Base-by-base conservation (phyloP, 208 protist species). In the Crithidia expoeki region DNA sequence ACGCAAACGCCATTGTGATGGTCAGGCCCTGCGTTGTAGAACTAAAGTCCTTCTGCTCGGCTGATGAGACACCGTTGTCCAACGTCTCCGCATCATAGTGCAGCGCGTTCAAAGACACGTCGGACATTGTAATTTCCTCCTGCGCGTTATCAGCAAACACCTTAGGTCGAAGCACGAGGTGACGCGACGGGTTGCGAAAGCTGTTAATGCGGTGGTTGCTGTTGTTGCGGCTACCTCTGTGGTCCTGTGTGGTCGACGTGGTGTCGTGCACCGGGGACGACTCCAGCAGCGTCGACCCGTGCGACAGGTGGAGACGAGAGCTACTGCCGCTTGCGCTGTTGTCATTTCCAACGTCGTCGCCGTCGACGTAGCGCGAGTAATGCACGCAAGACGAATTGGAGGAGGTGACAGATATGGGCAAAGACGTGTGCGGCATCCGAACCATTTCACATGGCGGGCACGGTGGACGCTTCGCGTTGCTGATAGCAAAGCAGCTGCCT, bases 1-100 rank as follows among this genome's bases (percentile, higher is more conserved):
- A 49, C 5, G 58, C 56, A 23, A 61, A 49, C 2, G 42, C 42
- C 58, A 64, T 40, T 10, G 60, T 44, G n/a, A 55, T 14, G 42
- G 60, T 32, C n/a, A 66, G 30, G 0, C 60, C 46, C 32, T 55
- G 60, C 28, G 46, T 38, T 17, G 46, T 32, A 0, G 58, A 50
- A 23, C 23, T 14, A 5, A 21, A n/a, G 23, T n/a, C 36, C 11
- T 23, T 38, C 30, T 3, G 3, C 30, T 38, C 30, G 5, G 25
- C 14, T 30, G 14, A 23, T 30, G n/a, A n/a, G 10, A 21, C 12
- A 14, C 12, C 11, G 2, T n/a, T n/a, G n/a, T n/a, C n/a, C n/a
- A n/a, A n/a, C 7, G n/a, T 4, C 2, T 49, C 33, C 16, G 23
- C 7, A 33, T 44, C 33, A 2, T 17, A 4, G 17, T 50, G 38